Evolutionary conservation across 2,329 filamentous ascomycete genomes (phyloP).

Genomic region (Dendryphion nanum): DNA sequence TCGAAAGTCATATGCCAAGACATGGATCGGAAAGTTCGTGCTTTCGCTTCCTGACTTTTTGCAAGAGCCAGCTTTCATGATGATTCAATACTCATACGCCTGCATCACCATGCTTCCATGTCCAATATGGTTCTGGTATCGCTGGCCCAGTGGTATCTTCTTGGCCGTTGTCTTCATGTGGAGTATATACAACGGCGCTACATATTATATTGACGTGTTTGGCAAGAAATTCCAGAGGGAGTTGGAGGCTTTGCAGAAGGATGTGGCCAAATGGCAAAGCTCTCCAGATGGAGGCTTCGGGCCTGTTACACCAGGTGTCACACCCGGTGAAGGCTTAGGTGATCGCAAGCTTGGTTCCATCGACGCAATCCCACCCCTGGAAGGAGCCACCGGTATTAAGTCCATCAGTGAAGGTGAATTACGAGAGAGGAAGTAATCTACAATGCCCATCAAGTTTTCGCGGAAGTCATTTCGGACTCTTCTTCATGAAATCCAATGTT

Average conservation of each 20-base stretch:
- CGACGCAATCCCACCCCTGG: conserved; percentile 29
- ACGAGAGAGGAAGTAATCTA: conserved; percentile 8
- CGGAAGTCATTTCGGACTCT: no score
- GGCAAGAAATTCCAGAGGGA: conserved; percentile 97
- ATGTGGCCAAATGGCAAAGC: conserved; percentile 83
- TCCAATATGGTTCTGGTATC: conserved; percentile 90
- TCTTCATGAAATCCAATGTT: no score
- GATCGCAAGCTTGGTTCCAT: conserved; percentile 6
- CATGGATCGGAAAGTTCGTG: conserved; percentile 83
- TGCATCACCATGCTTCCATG: conserved; percentile 92
- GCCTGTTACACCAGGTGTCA: conserved; percentile 23
- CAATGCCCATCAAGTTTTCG: not conserved
- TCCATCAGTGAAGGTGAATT: conserved; percentile 4
- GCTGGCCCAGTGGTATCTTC: conserved; percentile 75
- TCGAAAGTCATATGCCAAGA: conserved; percentile 83
- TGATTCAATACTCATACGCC: conserved; percentile 91
- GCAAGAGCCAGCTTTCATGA: conserved; percentile 91
- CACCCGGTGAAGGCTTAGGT: conserved; percentile 1
- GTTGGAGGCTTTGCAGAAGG: conserved; percentile 80
- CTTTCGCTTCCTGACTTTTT: conserved; percentile 70
- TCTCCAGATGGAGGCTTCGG: conserved; percentile 23
- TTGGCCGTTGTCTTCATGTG: conserved; percentile 82
- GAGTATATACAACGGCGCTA: conserved; percentile 96
- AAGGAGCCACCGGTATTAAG: conserved; percentile 15
- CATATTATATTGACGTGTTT: conserved; percentile 97